phyloP scores from a whole-genome alignment of 768 basidiomycete species.

The Boletus rubescentipes region DNA sequence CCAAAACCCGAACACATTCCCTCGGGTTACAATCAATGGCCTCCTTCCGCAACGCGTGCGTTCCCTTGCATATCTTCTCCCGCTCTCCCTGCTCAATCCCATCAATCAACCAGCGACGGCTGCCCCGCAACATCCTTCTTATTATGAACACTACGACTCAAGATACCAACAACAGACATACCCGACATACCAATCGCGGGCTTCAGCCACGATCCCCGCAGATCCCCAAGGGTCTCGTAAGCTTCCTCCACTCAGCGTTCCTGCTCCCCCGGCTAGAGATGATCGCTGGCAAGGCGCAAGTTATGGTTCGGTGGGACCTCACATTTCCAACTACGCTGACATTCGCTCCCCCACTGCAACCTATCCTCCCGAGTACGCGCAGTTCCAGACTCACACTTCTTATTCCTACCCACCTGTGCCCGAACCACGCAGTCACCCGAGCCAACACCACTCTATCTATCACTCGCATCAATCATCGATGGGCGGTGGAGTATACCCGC shows the following conservation, averaged over 20 bases:
- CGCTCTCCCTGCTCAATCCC: background rate
- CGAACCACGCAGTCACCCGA: slow-evolving; percentile 35
- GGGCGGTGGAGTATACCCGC: slow-evolving; percentile 21
- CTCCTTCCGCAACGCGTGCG: slow-evolving; percentile 32
- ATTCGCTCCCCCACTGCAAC: slow-evolving; percentile 67
- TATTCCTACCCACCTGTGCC: slow-evolving; percentile 36
- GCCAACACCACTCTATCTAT: slow-evolving; percentile 26
- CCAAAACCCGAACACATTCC: slow-evolving; percentile 57
- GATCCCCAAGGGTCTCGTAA: slow-evolving; percentile 54
- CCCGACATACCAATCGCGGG: slow-evolving; percentile 47
- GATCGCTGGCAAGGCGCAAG: slow-evolving; percentile 48
- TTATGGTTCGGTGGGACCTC: slow-evolving; percentile 38
- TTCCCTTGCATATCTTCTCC: slow-evolving; percentile 21
- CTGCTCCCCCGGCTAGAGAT: slow-evolving; percentile 41
- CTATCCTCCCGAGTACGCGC: slow-evolving; percentile 55
- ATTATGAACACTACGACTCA: slow-evolving; percentile 57
- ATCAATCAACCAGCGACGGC: slow-evolving; percentile 31
- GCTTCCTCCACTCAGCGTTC: slow-evolving; percentile 53
- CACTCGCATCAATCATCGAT: slow-evolving; percentile 32
- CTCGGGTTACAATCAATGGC: slow-evolving; percentile 49
- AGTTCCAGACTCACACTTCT: slow-evolving; percentile 40
- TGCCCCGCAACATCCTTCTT: slow-evolving; percentile 48
- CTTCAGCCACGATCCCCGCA: slow-evolving; percentile 47
- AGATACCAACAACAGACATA: slow-evolving; percentile 45
- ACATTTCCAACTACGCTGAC: slow-evolving; percentile 37